These are phyloP conservation scores for Colletotrichum sp. DNA, from an alignment of 2,329 filamentous ascomycete species.

Conservation along the genomic window DNA sequence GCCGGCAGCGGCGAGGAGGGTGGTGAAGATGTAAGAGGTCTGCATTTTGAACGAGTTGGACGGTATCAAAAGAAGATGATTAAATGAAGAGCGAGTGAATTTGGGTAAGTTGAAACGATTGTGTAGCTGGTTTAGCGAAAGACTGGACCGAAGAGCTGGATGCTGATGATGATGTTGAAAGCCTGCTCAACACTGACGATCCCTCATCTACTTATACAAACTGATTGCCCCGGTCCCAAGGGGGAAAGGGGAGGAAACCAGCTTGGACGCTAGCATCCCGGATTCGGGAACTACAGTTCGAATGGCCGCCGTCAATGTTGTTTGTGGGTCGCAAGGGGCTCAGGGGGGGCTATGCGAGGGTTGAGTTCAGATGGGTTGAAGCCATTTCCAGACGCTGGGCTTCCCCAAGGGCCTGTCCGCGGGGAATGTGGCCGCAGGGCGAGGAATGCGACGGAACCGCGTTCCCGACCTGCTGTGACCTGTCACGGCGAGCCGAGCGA, in stretches of 20 bases:
- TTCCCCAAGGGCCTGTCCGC: background rate
- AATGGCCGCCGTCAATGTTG: background rate
- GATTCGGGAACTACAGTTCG: background rate
- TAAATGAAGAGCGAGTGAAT: background rate
- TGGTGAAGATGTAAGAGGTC: slow-evolving; percentile 1
- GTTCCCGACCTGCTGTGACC: background rate
- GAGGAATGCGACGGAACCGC: background rate
- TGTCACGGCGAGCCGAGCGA: background rate
- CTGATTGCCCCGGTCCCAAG: background rate
- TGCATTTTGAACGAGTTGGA: slow-evolving; percentile 4
- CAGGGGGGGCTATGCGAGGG: background rate
- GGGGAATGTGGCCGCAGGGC: background rate
- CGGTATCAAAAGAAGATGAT: background rate
- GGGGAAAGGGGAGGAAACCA: background rate
- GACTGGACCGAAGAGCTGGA: slow-evolving; percentile 1
- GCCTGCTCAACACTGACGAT: background rate
- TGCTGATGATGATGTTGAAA: background rate
- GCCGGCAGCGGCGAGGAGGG: slow-evolving; percentile 2
- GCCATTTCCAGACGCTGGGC: background rate
- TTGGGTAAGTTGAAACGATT: background rate
- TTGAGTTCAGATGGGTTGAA: background rate
- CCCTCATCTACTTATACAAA: slow-evolving; percentile 2
- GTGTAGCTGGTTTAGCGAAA: background rate
- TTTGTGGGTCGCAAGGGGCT: background rate
- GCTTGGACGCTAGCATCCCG: background rate